Evolutionary conservation across 2,329 filamentous ascomycete genomes (phyloP).

Genomic region (Diplocarpon mali): DNA sequence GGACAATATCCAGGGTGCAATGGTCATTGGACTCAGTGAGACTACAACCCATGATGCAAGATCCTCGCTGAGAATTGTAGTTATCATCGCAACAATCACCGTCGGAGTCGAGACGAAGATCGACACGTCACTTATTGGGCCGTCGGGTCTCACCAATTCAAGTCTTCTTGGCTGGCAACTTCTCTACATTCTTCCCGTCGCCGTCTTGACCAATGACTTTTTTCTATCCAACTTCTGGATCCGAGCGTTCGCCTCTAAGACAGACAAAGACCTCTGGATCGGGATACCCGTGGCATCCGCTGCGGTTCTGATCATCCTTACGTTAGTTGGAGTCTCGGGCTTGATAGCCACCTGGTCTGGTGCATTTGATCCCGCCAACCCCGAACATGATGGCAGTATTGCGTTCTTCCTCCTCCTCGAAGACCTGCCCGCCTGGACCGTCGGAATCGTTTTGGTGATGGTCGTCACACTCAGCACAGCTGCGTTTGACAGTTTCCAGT

Average conservation of each 20-base stretch:
- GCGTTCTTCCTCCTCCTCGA: slow-evolving; percentile 68
- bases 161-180: slow-evolving; percentile 74
- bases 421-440: slow-evolving; percentile 66
- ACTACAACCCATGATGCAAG: too few species aligned
- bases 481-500: slow-evolving; percentile 71
- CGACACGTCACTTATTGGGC: slow-evolving; percentile 53
- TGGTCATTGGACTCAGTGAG: slow-evolving; percentile 57
- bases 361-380: slow-evolving; percentile 49
- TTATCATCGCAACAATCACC: slow-evolving; percentile 67
- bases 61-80: slow-evolving; percentile 5
- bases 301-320: slow-evolving; percentile 56
- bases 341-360: slow-evolving; percentile 72
- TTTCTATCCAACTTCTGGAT: slow-evolving; percentile 80
- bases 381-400: slow-evolving; percentile 50
- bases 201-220: slow-evolving; percentile 75
- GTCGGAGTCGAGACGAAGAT: slow-evolving; percentile 67
- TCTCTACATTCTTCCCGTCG: slow-evolving; percentile 72
- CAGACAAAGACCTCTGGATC: slow-evolving; percentile 66
- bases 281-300: slow-evolving; percentile 59
- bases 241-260: slow-evolving; percentile 69
- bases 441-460: slow-evolving; percentile 74
- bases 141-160: slow-evolving; percentile 57
- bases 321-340: slow-evolving; percentile 61
- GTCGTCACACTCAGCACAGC: slow-evolving; percentile 65
- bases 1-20: slow-evolving; percentile 68